Evolutionary conservation across 2,329 filamentous ascomycete genomes (phyloP).

Genomic region (Trichoderma semiorbis): DNA sequence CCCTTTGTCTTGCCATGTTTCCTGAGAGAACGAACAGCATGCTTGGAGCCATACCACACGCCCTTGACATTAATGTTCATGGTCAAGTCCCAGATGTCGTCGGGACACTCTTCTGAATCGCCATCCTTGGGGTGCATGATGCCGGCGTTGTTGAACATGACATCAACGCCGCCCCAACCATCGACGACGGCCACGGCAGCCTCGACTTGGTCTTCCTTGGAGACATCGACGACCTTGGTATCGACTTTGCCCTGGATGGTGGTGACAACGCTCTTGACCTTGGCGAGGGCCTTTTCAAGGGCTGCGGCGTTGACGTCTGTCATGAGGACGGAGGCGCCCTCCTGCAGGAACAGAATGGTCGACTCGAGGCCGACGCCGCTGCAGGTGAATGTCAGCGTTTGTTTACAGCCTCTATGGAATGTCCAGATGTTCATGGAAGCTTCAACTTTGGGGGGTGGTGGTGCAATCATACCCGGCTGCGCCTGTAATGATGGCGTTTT

Average conservation of each 20-base stretch:
- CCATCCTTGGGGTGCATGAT: conserved; percentile 89
- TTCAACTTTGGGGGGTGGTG: no score
- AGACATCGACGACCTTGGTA: conserved; percentile 58
- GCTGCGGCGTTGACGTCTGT: conserved; percentile 78
- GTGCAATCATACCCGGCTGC: conserved; percentile 67
- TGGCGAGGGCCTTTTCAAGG: conserved; percentile 71
- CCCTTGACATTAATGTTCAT: conserved; percentile 96
- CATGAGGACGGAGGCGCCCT: conserved; percentile 83
- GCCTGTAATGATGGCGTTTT: conserved; percentile 73
- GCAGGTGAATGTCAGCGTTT: no score
- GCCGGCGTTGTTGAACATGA: conserved; percentile 96
- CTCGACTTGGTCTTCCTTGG: conserved; percentile 76
- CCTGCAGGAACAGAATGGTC: conserved; percentile 80
- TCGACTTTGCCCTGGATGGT: conserved; percentile 22
- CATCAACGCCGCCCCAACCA: conserved; percentile 79
- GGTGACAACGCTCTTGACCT: conserved; percentile 70
- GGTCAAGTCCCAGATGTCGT: conserved; percentile 91
- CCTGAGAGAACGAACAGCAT: conserved; percentile 78
- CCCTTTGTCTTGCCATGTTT: conserved; percentile 73
- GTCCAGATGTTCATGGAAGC: no score
- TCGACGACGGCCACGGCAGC: conserved; percentile 72
- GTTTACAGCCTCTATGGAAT: no score
- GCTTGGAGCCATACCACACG: conserved; percentile 95
- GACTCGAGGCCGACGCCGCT: conserved; percentile 94
- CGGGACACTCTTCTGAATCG: conserved; percentile 77